Percentiles rank a stretch among this genome's conserved stretches.
These are phyloP conservation scores for Polyporus tsugae DNA, from an alignment of 1,284 basidiomycete genomes.

Conservation along the genomic window DNA sequence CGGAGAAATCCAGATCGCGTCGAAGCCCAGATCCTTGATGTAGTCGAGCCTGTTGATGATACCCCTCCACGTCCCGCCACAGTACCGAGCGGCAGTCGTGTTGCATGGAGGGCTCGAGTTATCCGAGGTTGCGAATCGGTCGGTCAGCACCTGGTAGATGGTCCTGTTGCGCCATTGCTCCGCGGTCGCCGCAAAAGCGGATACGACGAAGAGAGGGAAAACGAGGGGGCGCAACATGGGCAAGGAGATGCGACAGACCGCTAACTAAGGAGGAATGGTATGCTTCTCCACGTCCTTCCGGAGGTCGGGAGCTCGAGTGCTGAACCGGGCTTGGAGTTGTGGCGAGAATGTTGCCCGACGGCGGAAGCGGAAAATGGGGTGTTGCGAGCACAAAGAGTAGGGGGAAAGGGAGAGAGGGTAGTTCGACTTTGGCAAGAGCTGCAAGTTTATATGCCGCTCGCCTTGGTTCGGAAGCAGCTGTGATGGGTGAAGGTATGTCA, in stretches of 20 bases:
- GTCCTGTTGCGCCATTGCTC: slow-evolving; percentile 35
- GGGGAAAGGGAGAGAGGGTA: not conserved
- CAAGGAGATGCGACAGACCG: not conserved
- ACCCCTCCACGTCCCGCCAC: slow-evolving; percentile 82
- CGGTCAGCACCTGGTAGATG: slow-evolving; percentile 57
- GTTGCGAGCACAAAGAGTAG: not conserved
- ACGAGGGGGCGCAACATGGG: slow-evolving; percentile 20
- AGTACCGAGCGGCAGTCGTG: slow-evolving; percentile 62
- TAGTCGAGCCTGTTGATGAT: slow-evolving; percentile 81
- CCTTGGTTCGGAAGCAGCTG: not conserved
- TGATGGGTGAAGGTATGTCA: slow-evolving; percentile 14
- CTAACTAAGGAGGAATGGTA: not conserved
- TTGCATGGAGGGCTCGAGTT: slow-evolving; percentile 63
- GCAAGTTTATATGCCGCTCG: not conserved
- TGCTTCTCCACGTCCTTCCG: not conserved
- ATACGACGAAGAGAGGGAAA: slow-evolving; percentile 29
- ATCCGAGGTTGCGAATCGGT: slow-evolving; percentile 71
- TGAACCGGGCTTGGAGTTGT: not conserved
- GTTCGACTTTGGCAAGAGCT: not conserved
- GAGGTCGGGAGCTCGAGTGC: not conserved
- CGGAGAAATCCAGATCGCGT: slow-evolving; percentile 77
- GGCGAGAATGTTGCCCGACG: slow-evolving; percentile 1
- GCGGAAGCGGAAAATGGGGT: not conserved
- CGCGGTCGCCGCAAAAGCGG: slow-evolving; percentile 38
- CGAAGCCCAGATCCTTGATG: slow-evolving; percentile 80